These are phyloP conservation scores for Corymbia maculata DNA, from an alignment of 345 rosid genomes.

Conservation along the genomic window DNA sequence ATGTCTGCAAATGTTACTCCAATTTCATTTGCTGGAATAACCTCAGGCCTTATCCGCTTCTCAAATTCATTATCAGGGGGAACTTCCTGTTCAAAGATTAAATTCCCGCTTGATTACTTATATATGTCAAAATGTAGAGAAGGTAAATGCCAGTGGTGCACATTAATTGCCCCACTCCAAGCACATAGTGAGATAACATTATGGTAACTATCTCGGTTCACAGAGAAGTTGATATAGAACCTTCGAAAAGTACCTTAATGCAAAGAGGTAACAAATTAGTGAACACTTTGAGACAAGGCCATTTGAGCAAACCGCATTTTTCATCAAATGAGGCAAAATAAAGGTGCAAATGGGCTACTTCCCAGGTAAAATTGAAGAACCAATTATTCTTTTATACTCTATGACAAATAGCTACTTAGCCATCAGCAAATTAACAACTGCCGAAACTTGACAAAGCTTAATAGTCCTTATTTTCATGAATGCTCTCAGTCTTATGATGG, in stretches of 20 bases:
- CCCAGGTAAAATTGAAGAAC: not conserved
- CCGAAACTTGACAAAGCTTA: not conserved
- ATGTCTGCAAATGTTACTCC: slow-evolving; percentile 96
- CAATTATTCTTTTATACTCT: not conserved
- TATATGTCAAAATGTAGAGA: not conserved
- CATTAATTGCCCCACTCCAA: not conserved
- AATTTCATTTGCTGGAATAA: slow-evolving; percentile 86
- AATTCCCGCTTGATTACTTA: not conserved
- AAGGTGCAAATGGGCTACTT: not conserved
- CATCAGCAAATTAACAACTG: not conserved
- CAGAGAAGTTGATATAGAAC: not conserved
- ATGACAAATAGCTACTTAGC: not conserved
- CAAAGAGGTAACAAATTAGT: not conserved
- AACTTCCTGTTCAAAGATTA: slow-evolving; percentile 45
- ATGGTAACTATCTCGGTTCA: not conserved
- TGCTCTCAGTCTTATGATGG: not conserved
- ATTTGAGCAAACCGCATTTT: not conserved
- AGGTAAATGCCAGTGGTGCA: not conserved
- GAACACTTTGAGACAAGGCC: not conserved
- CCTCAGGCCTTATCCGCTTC: slow-evolving; percentile 97
- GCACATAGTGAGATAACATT: not conserved
- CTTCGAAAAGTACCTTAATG: not conserved
- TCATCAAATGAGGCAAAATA: not conserved
- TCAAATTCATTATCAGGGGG: slow-evolving; percentile 92
- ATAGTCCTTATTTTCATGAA: not conserved